A percentile compares a stretch with the other conserved stretches of the same genome.
Conservation (phyloP, 129 eudicot genomes). For the Chrysanthemum seticuspe region DNA sequence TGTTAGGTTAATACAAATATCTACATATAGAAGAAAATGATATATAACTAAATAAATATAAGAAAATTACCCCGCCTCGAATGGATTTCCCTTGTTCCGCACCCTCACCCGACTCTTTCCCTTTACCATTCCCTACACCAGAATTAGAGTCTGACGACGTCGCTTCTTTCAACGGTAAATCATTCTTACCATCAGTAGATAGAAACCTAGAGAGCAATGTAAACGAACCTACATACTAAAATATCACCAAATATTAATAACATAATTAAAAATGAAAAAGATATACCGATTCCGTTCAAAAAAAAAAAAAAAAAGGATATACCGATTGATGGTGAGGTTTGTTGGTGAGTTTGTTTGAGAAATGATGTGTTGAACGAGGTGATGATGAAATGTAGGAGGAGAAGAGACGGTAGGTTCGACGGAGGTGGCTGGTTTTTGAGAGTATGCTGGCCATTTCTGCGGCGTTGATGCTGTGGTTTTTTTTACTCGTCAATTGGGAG, state of each 20-base stretch:
- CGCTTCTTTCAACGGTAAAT: slow-evolving; percentile 31
- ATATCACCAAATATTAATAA: neutral
- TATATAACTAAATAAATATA: too few species aligned
- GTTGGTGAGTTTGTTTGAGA: too few species aligned
- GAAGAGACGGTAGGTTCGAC: slow-evolving; percentile 35
- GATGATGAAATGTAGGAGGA: slow-evolving; percentile 29
- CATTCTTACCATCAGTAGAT: slow-evolving; percentile 36
- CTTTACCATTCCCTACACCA: slow-evolving; percentile 37
- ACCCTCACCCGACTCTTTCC: slow-evolving; percentile 45
- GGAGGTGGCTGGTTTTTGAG: slow-evolving; percentile 39
- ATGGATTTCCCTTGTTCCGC: slow-evolving; percentile 63
- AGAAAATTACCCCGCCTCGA: slow-evolving; percentile 71
- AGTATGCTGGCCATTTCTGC: slow-evolving; percentile 31
- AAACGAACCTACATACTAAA: slow-evolving; percentile 36
- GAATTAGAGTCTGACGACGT: slow-evolving; percentile 30
- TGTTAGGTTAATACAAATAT: neutral
- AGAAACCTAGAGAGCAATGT: slow-evolving; percentile 42
- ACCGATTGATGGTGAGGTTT: slow-evolving; percentile 34
- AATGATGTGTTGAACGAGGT: slow-evolving; percentile 18
- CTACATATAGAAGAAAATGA: neutral
- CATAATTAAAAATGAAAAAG: neutral
- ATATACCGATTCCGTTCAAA: neutral
- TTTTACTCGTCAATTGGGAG: neutral
- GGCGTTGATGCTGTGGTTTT: slow-evolving; percentile 1
- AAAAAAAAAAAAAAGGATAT: neutral